Conservation (phyloP, 345 rosid species). For the Anacardium occidentale region DNA sequence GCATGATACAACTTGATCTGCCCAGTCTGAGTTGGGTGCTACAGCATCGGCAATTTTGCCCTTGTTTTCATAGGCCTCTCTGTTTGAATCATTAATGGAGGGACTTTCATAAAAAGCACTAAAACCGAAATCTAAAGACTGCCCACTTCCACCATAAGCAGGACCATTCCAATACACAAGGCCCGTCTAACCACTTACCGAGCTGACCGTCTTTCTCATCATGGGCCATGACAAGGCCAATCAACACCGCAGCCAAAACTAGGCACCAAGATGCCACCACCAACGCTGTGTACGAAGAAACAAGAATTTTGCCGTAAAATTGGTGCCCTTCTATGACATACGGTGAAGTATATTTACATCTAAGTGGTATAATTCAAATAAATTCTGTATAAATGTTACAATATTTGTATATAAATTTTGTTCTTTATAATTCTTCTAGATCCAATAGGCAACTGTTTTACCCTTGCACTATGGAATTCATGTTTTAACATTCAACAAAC, state of each 20-base stretch:
- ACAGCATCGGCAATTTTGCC: not conserved
- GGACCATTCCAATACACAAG: not conserved
- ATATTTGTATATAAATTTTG: too few relatives aligned
- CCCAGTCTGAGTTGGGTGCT: not conserved
- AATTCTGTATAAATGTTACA: too few relatives aligned
- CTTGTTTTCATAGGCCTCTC: not conserved
- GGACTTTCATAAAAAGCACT: too few relatives aligned
- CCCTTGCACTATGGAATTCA: too few relatives aligned
- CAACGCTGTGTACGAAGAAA: too few relatives aligned
- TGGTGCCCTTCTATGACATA: not conserved
- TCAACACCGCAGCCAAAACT: not conserved
- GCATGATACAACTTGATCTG: too few relatives aligned
- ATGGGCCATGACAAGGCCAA: not conserved
- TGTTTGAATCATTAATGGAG: too few relatives aligned
- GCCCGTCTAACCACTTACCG: not conserved
- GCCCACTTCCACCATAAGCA: not conserved
- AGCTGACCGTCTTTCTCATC: not conserved
- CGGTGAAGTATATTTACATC: too few relatives aligned
- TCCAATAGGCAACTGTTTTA: too few relatives aligned
- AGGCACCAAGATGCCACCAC: not conserved
- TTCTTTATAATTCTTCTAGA: too few relatives aligned
- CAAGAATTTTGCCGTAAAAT: not conserved
- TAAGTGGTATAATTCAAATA: too few relatives aligned
- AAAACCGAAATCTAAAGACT: not conserved
- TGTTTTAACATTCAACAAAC: too few relatives aligned